These are phyloP conservation scores for Mycena epipterygia DNA, from an alignment of 768 basidiomycete species.

Conservation along the genomic window DNA sequence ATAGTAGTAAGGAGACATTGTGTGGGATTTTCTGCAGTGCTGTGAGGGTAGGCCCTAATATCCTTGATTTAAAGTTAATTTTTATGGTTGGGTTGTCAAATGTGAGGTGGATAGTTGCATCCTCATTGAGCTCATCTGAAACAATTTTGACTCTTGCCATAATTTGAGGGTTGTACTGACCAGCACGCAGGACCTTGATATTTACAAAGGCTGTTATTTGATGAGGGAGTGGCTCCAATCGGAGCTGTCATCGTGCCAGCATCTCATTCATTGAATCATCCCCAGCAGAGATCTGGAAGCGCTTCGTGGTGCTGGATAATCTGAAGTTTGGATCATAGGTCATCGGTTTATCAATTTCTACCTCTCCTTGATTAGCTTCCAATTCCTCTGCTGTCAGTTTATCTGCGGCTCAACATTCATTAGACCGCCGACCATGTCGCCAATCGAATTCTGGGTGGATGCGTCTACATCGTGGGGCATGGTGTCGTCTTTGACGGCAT, in stretches of 20 bases:
- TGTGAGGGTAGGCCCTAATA: neutral
- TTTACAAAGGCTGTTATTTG: neutral
- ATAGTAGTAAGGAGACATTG: neutral
- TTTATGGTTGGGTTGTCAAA: too few relatives aligned
- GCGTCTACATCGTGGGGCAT: conserved; percentile 55
- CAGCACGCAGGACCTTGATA: neutral
- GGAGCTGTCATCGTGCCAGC: neutral
- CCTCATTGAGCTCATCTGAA: neutral
- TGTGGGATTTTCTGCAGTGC: neutral
- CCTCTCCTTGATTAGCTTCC: neutral
- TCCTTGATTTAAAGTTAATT: neutral
- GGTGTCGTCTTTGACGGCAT: conserved; percentile 45
- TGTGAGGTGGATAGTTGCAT: neutral
- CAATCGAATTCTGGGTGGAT: conserved; percentile 47
- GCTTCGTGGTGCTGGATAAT: neutral
- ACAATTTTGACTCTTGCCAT: too few relatives aligned
- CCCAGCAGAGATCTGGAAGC: neutral
- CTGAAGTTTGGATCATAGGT: neutral
- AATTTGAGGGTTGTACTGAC: too few relatives aligned
- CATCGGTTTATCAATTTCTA: neutral
- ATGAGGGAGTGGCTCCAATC: neutral
- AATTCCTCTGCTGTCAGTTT: neutral
- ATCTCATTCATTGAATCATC: conserved; percentile 5
- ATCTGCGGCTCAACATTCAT: conserved; percentile 14
- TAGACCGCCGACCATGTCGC: conserved; percentile 27